Evolutionary conservation across 2,329 filamentous ascomycete species (phyloP).

Genomic region (Cladosporium colombiae): DNA sequence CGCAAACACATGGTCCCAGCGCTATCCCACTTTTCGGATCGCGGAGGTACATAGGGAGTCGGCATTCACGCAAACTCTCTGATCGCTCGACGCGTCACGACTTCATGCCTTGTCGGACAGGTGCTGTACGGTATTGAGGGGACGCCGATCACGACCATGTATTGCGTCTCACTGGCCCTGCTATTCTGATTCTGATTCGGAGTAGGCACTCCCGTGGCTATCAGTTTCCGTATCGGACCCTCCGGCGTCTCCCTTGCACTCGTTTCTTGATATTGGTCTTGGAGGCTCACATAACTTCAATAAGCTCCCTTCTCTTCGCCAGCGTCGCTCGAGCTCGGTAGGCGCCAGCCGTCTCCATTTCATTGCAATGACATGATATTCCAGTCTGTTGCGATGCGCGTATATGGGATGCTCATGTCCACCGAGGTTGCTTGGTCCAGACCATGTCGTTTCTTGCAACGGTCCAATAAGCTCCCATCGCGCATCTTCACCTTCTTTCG

Average conservation of each 20-base stretch:
- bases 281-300: not conserved
- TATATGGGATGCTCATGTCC: not conserved
- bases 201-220: not conserved
- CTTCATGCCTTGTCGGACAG: not conserved
- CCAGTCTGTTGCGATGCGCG: not conserved
- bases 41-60: not conserved
- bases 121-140: not conserved
- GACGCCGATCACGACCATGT: not conserved
- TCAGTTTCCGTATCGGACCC: not conserved
- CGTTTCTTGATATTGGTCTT: not conserved
- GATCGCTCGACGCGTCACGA: not conserved
- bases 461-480: not conserved
- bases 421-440: not conserved
- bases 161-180: not conserved
- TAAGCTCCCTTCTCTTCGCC: not conserved
- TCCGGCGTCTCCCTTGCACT: not conserved
- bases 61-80: not conserved
- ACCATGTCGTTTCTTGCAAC: not conserved
- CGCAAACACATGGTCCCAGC: not conserved
- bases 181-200: not conserved
- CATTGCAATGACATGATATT: not conserved
- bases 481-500: not conserved
- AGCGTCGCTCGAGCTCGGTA: not conserved
- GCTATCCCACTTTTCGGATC: not conserved
- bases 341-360: not conserved